Evolutionary conservation across 306 rosid species (phyloP).

Genomic region (Casuarina equisetifolia): DNA sequence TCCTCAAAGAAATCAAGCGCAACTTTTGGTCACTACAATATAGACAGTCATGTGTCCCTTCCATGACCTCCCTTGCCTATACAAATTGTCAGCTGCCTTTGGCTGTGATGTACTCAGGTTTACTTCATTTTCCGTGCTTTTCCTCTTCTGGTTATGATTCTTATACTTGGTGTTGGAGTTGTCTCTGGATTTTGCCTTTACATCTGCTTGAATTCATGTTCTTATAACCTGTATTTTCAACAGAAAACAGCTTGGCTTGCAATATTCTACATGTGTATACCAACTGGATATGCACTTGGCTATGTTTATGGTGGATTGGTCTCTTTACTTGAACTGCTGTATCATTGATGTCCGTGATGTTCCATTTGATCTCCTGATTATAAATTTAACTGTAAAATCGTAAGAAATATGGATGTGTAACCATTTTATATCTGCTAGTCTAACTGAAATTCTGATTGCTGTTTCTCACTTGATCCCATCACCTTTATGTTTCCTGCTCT

Average conservation of each 20-base stretch:
- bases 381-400: neutral
- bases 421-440: neutral
- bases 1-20: too few species aligned
- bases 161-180: constrained; percentile 14
- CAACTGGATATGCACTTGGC: constrained; percentile 82
- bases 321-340: neutral
- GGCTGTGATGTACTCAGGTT: constrained; percentile 7
- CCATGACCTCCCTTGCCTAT: neutral
- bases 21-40: too few species aligned
- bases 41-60: neutral
- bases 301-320: constrained; percentile 83
- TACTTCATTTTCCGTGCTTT: constrained; percentile 15
- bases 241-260: constrained; percentile 85
- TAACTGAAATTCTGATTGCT: constrained; percentile 15
- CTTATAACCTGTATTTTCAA: constrained; percentile 24
- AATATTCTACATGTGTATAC: constrained; percentile 82
- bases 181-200: neutral
- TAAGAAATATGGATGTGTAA: neutral
- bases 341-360: neutral
- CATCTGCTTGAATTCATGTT: constrained; percentile 16
- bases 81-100: constrained; percentile 5
- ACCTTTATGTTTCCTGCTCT: constrained; percentile 5
- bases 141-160: neutral
- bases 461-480: neutral
- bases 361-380: neutral